Conservation (phyloP, 2,329 filamentous ascomycete genomes). For the Aplosporella prunicola region DNA sequence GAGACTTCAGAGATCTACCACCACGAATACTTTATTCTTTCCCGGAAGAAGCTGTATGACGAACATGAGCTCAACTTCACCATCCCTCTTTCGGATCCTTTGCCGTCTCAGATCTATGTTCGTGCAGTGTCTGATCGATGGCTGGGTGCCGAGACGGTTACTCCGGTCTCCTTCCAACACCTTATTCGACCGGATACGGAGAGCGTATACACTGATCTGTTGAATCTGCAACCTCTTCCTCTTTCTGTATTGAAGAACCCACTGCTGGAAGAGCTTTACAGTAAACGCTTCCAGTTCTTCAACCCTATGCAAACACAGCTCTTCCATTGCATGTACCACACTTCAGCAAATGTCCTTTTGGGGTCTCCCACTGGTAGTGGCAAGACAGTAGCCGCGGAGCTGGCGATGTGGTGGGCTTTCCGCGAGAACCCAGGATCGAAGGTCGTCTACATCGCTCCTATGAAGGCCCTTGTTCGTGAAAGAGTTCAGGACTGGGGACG, state of each 20-base stretch:
- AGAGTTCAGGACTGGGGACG: constrained; percentile 90
- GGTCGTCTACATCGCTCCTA: constrained; percentile 96
- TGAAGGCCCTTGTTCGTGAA: constrained; percentile 97
- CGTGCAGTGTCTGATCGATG: constrained; percentile 89
- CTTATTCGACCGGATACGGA: constrained; percentile 95
- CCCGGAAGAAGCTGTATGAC: constrained; percentile 78
- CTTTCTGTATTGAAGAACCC: constrained; percentile 82
- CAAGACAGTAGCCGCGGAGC: constrained; percentile 90
- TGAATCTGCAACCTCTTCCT: constrained; percentile 83
- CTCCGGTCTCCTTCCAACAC: constrained; percentile 93
- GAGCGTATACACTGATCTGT: constrained; percentile 88
- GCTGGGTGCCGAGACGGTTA: constrained; percentile 93
- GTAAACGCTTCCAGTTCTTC: constrained; percentile 84
- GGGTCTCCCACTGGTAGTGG: constrained; percentile 95
- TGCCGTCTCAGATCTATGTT: constrained; percentile 94
- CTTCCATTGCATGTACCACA: constrained; percentile 94
- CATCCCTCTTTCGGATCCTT: constrained; percentile 83
- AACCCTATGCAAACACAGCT: constrained; percentile 99
- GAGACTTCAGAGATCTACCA: constrained; percentile 97
- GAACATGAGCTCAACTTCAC: constrained; percentile 98
- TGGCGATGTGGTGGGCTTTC: constrained; percentile 99
- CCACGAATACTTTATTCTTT: constrained; percentile 93
- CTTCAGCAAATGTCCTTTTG: constrained; percentile 79
- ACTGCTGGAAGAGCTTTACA: constrained; percentile 78
- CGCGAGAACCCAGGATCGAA: constrained; percentile 89